Evolutionary conservation across 164 flowering plant species (phyloP).

Genomic region (Tinospora cordifolia): DNA sequence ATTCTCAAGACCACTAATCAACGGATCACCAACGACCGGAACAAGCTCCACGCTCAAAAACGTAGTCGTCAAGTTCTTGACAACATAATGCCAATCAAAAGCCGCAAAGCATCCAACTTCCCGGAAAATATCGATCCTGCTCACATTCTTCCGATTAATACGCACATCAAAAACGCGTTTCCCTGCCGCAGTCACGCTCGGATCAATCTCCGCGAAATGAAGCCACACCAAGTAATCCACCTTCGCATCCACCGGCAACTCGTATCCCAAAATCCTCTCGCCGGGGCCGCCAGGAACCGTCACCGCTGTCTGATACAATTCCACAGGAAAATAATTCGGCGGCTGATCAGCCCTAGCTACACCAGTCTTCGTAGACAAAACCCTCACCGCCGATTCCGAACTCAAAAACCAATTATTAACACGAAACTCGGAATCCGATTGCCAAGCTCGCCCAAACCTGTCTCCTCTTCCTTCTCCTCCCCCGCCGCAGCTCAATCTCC

Average conservation of each 20-base stretch:
- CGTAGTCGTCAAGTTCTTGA: slow-evolving; percentile 64
- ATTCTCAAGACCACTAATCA: slow-evolving; percentile 81
- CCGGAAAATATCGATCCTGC: slow-evolving; percentile 62
- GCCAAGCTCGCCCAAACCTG: slow-evolving; percentile 81
- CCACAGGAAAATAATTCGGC: slow-evolving; percentile 83
- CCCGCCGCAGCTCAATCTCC: slow-evolving; percentile 62
- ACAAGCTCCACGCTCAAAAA: slow-evolving; percentile 55
- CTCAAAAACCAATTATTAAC: slow-evolving; percentile 1
- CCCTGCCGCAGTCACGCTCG: slow-evolving; percentile 46
- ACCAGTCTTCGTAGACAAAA: slow-evolving; percentile 28
- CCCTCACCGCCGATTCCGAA: slow-evolving; percentile 5
- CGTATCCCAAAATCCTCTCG: slow-evolving; percentile 41
- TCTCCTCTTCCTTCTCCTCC: slow-evolving; percentile 39
- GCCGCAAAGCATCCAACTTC: slow-evolving; percentile 73
- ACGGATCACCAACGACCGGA: slow-evolving; percentile 60
- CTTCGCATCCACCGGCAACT: slow-evolving; percentile 68
- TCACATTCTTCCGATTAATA: slow-evolving; percentile 61
- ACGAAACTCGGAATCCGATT: slow-evolving; percentile 45
- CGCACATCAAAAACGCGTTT: slow-evolving; percentile 77
- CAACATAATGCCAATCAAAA: slow-evolving; percentile 50
- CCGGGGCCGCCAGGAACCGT: slow-evolving; percentile 23
- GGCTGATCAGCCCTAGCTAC: slow-evolving; percentile 31
- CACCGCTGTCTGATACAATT: slow-evolving; percentile 66
- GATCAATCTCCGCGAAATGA: slow-evolving; percentile 90
- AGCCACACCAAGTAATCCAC: slow-evolving; percentile 87